Conservation (phyloP, 345 rosid genomes). For the Pelargonium nanum region DNA sequence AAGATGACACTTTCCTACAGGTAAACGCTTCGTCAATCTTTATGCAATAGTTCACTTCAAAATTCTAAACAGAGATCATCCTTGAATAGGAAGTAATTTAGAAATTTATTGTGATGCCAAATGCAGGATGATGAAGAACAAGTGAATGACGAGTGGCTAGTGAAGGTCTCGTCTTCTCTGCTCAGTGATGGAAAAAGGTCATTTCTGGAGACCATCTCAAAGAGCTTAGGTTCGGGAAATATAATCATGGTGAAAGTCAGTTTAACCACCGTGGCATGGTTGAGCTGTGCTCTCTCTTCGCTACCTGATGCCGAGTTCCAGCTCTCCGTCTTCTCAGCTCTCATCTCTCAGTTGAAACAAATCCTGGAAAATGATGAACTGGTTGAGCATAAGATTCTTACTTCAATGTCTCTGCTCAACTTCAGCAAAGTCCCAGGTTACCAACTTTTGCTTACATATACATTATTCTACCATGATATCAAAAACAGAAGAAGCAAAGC, state of each 20-base stretch:
- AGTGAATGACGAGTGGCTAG: slow-evolving; percentile 25
- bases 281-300: slow-evolving; percentile 36
- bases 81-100: not conserved
- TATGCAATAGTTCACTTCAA: not conserved
- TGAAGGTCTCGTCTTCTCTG: slow-evolving; percentile 30
- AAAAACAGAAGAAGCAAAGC: too few relatives aligned
- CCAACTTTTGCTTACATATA: not conserved
- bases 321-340: slow-evolving; percentile 29
- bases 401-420: slow-evolving; percentile 41
- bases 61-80: not conserved
- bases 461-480: not conserved
- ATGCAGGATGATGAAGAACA: slow-evolving; percentile 35
- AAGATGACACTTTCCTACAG: slow-evolving; percentile 7
- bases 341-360: slow-evolving; percentile 35
- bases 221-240: slow-evolving; percentile 30
- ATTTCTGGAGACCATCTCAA: slow-evolving; percentile 32
- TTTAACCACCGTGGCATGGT: slow-evolving; percentile 38
- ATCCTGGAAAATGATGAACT: slow-evolving; percentile 26
- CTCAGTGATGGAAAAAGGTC: slow-evolving; percentile 23
- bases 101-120: not conserved
- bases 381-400: slow-evolving; percentile 34
- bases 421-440: slow-evolving; percentile 47
- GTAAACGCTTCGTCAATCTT: slow-evolving; percentile 11
- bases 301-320: slow-evolving; percentile 22
- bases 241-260: slow-evolving; percentile 23